Percentiles rank a stretch among this genome's conserved stretches.
These are phyloP conservation scores for Nothophaeocryptopus gaeumannii DNA, from an alignment of 2,329 filamentous ascomycete species.

Conservation along the genomic window DNA sequence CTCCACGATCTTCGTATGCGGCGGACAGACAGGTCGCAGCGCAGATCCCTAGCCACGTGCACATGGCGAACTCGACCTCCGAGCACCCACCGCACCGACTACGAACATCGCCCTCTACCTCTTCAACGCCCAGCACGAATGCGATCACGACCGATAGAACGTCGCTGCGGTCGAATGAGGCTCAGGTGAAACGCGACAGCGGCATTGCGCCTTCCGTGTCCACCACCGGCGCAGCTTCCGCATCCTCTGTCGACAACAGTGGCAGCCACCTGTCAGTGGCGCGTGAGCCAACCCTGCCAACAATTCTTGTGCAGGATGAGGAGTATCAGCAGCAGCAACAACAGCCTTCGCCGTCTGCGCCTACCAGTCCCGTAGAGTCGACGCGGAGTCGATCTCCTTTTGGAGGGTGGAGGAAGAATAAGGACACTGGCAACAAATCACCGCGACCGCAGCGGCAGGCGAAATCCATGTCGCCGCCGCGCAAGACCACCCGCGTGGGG, in stretches of 20 bases:
- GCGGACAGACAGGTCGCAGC: too few relatives aligned
- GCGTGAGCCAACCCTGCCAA: conserved; percentile 34
- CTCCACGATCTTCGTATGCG: too few relatives aligned
- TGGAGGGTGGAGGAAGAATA: conserved; percentile 16
- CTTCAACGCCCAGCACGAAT: neutral
- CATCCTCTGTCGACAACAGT: conserved; percentile 3
- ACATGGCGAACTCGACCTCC: too few relatives aligned
- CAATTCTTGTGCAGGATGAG: conserved; percentile 45
- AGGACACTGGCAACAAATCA: neutral
- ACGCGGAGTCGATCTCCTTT: conserved; percentile 1
- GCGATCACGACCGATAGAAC: conserved; percentile 1
- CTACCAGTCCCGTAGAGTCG: neutral
- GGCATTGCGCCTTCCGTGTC: conserved; percentile 31
- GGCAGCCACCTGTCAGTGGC: neutral
- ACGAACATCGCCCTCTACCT: conserved; percentile 7
- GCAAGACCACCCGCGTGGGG: conserved; percentile 18
- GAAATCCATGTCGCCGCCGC: conserved; percentile 10
- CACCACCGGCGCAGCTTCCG: conserved; percentile 18
- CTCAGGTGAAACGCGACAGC: conserved; percentile 36
- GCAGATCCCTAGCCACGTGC: too few relatives aligned
- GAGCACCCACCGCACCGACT: neutral
- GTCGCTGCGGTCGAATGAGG: conserved; percentile 16
- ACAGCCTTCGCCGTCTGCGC: conserved; percentile 1
- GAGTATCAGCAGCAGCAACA: conserved; percentile 16
- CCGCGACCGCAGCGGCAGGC: neutral